These are phyloP conservation scores for Knufia petricola DNA, from an alignment of 2,329 filamentous ascomycete species.

Conservation along the genomic window DNA sequence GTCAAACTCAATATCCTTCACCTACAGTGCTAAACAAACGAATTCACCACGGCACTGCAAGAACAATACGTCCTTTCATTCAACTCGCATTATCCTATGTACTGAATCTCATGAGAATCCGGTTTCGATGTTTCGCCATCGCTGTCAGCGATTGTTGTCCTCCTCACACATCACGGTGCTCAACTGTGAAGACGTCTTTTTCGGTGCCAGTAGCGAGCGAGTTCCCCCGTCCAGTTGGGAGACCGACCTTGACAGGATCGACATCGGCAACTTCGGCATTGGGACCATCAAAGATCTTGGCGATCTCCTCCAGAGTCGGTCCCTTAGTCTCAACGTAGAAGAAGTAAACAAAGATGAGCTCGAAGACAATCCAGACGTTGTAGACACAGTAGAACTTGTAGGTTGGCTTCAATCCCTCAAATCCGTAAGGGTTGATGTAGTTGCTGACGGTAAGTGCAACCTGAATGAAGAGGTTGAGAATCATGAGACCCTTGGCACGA, in stretches of 20 bases:
- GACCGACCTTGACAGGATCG: background rate
- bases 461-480: conserved; percentile 18
- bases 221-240: no score
- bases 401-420: conserved; percentile 19
- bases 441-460: conserved; percentile 9
- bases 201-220: no score
- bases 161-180: no score
- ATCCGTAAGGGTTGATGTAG: conserved; percentile 25
- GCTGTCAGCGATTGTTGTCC: no score
- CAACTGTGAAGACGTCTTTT: no score
- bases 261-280: background rate
- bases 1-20: no score
- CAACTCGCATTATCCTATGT: no score
- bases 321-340: conserved; percentile 29
- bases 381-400: conserved; percentile 26
- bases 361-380: conserved; percentile 24
- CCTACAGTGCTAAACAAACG: no score
- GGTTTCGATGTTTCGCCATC: no score
- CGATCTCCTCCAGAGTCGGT: conserved; percentile 27
- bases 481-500: conserved; percentile 26
- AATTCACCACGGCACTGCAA: no score
- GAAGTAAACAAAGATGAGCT: conserved; percentile 28
- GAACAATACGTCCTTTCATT: no score
- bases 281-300: conserved; percentile 21
- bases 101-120: no score